These are phyloP conservation scores for Teunomyces gatunensis DNA, from an alignment of 805 yeast genomes.

Conservation along the genomic window DNA sequence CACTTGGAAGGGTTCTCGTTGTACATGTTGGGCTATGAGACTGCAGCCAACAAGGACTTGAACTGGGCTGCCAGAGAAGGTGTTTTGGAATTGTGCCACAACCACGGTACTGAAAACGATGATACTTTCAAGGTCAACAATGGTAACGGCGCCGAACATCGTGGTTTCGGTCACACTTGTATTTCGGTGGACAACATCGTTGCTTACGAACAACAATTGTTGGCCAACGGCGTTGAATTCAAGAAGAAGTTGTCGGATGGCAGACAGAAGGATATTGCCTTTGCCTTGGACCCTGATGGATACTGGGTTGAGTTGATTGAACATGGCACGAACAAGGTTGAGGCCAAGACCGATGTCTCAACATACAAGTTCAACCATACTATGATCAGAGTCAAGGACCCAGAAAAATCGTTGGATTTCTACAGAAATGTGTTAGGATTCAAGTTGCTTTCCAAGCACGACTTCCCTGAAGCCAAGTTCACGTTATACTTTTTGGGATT, in stretches of 20 bases:
- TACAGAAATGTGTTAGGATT: conserved; percentile 80
- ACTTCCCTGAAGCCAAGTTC: conserved; percentile 70
- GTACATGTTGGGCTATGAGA: conserved; percentile 55
- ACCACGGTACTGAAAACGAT: conserved; percentile 68
- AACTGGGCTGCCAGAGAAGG: conserved; percentile 56
- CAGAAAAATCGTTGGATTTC: conserved; percentile 68
- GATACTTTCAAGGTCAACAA: conserved; percentile 57
- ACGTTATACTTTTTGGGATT: conserved; percentile 85
- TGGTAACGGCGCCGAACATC: conserved; percentile 80
- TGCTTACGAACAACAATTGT: conserved; percentile 55
- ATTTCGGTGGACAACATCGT: conserved; percentile 79
- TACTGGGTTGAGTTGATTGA: conserved; percentile 93
- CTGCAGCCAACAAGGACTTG: conserved; percentile 33
- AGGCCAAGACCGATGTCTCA: conserved; percentile 34
- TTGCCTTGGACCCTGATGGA: conserved; percentile 92
- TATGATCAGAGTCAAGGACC: conserved; percentile 92
- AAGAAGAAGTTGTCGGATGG: conserved; percentile 87
- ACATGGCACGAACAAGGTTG: conserved; percentile 44
- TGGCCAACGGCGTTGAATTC: conserved; percentile 64
- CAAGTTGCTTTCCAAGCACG: conserved; percentile 59
- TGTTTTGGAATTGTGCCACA: conserved; percentile 79
- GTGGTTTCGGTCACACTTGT: conserved; percentile 95
- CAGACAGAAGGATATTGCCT: conserved; percentile 89
- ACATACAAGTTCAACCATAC: conserved; percentile 74
- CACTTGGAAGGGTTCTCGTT: conserved; percentile 58